phyloP scores from a whole-genome alignment of 2,329 filamentous ascomycete genomes.

The Fusarium sp. region DNA sequence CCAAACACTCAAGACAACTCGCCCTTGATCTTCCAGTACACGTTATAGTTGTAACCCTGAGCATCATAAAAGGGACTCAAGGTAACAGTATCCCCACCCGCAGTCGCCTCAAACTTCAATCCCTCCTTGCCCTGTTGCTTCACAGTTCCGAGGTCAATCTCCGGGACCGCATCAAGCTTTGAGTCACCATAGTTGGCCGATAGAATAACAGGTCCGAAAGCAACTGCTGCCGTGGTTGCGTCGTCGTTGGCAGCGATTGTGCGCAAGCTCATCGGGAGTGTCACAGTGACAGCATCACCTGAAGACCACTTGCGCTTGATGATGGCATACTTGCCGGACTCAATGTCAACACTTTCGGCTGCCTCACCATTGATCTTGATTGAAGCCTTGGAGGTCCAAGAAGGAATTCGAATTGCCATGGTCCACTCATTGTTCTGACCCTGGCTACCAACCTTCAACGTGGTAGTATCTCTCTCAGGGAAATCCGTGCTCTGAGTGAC shows the following conservation, averaged over 20 bases:
- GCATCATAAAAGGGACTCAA: slow-evolving; percentile 56
- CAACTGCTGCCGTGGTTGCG: slow-evolving; percentile 54
- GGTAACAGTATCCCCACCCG: slow-evolving; percentile 44
- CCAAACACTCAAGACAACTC: neutral
- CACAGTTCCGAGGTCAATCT: slow-evolving; percentile 46
- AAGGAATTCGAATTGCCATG: slow-evolving; percentile 59
- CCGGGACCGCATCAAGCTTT: slow-evolving; percentile 42
- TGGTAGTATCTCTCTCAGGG: slow-evolving; percentile 55
- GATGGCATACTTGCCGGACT: slow-evolving; percentile 55
- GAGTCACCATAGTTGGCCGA: slow-evolving; percentile 57
- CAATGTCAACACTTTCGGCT: slow-evolving; percentile 32
- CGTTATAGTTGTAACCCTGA: slow-evolving; percentile 56
- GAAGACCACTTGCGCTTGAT: slow-evolving; percentile 56
- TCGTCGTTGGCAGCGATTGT: slow-evolving; percentile 61
- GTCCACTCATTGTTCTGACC: slow-evolving; percentile 44
- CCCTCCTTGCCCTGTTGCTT: slow-evolving; percentile 31
- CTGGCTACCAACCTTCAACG: slow-evolving; percentile 52
- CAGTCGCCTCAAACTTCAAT: slow-evolving; percentile 50
- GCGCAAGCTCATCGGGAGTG: slow-evolving; percentile 59
- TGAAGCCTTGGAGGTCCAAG: slow-evolving; percentile 55
- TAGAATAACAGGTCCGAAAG: slow-evolving; percentile 60
- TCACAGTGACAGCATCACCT: slow-evolving; percentile 56
- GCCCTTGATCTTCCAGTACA: slow-evolving; percentile 51
- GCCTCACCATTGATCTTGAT: slow-evolving; percentile 56
- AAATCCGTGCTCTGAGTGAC: slow-evolving; percentile 58